These are phyloP conservation scores for Colletotrichum neosansevieriae DNA, from an alignment of 2,329 filamentous ascomycete species.

Conservation along the genomic window DNA sequence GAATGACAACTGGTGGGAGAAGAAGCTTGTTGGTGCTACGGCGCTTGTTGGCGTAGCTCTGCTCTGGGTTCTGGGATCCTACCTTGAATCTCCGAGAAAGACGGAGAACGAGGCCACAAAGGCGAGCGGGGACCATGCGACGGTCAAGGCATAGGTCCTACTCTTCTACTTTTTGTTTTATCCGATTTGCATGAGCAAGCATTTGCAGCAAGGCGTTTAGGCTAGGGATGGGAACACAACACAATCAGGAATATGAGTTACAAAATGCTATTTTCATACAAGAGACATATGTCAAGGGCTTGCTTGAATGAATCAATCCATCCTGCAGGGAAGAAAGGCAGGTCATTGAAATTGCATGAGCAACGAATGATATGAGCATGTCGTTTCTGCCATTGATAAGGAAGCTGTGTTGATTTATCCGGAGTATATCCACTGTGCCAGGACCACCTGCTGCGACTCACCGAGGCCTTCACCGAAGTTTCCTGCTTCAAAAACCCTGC, in stretches of 20 bases:
- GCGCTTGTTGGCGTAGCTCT: conserved; percentile 71
- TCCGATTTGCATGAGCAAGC: background rate
- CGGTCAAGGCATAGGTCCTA: background rate
- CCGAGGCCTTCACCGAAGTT: conserved; percentile 31
- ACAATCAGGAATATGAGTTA: too few relatives aligned
- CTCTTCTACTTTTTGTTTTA: background rate
- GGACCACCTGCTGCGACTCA: background rate
- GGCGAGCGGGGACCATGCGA: background rate
- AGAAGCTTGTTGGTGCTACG: conserved; percentile 72
- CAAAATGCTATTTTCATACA: too few relatives aligned
- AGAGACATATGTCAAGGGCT: too few relatives aligned
- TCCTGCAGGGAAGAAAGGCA: too few relatives aligned
- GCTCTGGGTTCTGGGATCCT: conserved; percentile 70
- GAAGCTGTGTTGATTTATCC: conserved; percentile 1
- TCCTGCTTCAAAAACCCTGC: conserved; percentile 20
- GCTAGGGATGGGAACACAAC: conserved; percentile 9
- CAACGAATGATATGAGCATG: too few relatives aligned
- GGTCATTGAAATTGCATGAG: too few relatives aligned
- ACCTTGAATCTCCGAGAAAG: conserved; percentile 54
- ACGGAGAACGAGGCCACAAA: background rate
- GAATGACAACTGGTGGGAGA: conserved; percentile 75
- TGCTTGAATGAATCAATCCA: too few relatives aligned
- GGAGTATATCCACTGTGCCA: conserved; percentile 19
- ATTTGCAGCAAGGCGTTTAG: conserved; percentile 33
- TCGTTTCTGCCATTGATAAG: too few relatives aligned